These are phyloP conservation scores for Saccharomyces mikatae DNA, from an alignment of 805 yeast species.

Conservation along the genomic window DNA sequence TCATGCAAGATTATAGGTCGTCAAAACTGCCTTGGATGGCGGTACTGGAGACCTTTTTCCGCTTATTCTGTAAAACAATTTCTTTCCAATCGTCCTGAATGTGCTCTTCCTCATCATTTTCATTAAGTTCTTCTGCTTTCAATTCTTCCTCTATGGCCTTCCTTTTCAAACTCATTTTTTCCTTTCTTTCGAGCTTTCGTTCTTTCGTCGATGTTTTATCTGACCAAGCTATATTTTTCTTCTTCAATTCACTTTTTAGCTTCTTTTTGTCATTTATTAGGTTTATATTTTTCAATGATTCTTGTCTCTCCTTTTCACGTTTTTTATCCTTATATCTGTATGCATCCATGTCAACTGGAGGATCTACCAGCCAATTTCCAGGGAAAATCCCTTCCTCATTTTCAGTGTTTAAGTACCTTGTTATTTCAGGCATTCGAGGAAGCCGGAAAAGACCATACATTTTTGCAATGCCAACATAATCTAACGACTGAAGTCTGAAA, in stretches of 20 bases:
- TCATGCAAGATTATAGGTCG: constrained; percentile 32
- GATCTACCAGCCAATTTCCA: constrained; percentile 66
- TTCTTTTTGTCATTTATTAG: constrained; percentile 30
- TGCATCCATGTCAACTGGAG: constrained; percentile 55
- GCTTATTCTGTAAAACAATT: constrained; percentile 56
- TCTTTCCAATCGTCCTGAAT: constrained; percentile 82
- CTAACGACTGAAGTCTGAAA: constrained; percentile 64
- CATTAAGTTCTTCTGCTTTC: constrained; percentile 38
- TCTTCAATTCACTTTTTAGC: constrained; percentile 37
- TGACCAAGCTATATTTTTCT: constrained; percentile 73
- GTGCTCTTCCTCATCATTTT: constrained; percentile 36
- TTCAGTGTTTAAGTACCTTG: constrained; percentile 46
- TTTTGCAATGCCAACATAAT: constrained; percentile 62
- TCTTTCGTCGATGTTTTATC: constrained; percentile 58
- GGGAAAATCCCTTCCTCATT: constrained; percentile 8
- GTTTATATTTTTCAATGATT: constrained; percentile 43
- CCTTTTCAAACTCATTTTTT: constrained; percentile 46
- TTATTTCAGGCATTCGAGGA: constrained; percentile 91
- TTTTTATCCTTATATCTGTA: constrained; percentile 56
- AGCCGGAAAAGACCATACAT: constrained; percentile 74
- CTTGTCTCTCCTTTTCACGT: constrained; percentile 56
- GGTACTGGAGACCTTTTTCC: constrained; percentile 36
- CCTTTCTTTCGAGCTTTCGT: constrained; percentile 51
- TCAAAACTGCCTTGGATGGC: constrained; percentile 55
- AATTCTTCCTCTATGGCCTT: constrained; percentile 50